phyloP scores from a whole-genome alignment of 1,284 basidiomycete genomes.

The Phlebopus sp. region DNA sequence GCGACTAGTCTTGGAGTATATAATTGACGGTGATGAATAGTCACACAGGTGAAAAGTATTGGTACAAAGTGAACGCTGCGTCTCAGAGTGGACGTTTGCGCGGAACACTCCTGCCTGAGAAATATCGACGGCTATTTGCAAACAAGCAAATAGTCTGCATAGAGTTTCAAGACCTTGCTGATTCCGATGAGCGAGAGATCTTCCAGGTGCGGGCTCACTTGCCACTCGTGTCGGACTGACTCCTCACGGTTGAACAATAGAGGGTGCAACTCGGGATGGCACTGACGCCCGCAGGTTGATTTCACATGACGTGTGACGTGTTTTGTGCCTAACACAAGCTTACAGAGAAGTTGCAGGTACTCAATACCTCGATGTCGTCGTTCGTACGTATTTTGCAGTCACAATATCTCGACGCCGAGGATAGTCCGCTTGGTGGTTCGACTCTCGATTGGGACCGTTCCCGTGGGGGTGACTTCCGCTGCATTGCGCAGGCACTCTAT shows the following conservation, averaged over 20 bases:
- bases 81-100: constrained; percentile 16
- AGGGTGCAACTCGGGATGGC: constrained; percentile 77
- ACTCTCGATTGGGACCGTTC: constrained; percentile 55
- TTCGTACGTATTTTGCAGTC: constrained; percentile 53
- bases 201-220: constrained; percentile 51
- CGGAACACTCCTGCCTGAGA: constrained; percentile 45
- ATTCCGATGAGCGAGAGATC: constrained; percentile 67
- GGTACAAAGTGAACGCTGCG: constrained; percentile 38
- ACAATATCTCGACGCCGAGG: constrained; percentile 41
- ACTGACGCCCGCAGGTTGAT: constrained; percentile 60
- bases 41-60: constrained; percentile 47
- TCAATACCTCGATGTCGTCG: constrained; percentile 47
- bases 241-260: constrained; percentile 30
- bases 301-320: not conserved
- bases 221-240: not conserved
- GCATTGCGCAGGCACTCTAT: constrained; percentile 52
- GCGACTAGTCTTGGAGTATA: no score
- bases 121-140: constrained; percentile 51
- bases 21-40: constrained; percentile 8
- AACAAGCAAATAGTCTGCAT: constrained; percentile 73
- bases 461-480: constrained; percentile 63
- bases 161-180: constrained; percentile 61
- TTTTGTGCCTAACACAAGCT: not conserved
- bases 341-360: constrained; percentile 64
- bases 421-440: constrained; percentile 36